phyloP scores from a whole-genome alignment of 257 asterid species.

The Schizonepeta tenuifolia region DNA sequence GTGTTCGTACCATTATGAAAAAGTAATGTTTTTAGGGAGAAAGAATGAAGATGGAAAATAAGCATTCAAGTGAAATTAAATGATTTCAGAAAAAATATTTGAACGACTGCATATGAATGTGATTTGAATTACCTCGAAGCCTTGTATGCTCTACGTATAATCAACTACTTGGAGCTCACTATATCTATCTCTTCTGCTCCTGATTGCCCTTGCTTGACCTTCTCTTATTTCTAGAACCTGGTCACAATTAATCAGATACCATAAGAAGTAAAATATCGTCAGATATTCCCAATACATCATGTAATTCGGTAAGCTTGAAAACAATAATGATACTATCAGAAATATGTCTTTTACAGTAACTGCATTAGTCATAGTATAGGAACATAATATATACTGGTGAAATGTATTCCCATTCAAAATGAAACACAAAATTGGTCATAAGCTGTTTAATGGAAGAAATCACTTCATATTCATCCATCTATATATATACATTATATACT shows the following conservation, averaged over 20 bases:
- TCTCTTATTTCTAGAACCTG: conserved; percentile 89
- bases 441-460: conserved; percentile 1
- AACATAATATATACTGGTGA: not conserved
- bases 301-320: not conserved
- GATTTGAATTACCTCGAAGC: conserved; percentile 24
- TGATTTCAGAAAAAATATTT: not conserved
- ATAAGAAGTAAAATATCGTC: conserved; percentile 2
- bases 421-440: not conserved
- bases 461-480: not conserved
- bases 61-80: conserved; percentile 13
- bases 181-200: conserved; percentile 57
- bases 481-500: not conserved
- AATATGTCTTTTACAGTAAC: not conserved
- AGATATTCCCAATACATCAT: conserved; percentile 5
- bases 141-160: conserved; percentile 44
- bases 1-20: not conserved
- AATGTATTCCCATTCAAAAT: not conserved
- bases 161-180: conserved; percentile 68
- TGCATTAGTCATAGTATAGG: not conserved
- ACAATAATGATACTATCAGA: not conserved
- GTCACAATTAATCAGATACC: conserved; percentile 18
- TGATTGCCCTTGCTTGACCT: conserved; percentile 70
- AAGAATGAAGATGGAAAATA: conserved; percentile 19
- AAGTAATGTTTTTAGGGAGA: not conserved
- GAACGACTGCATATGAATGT: not conserved